phyloP scores from a whole-genome alignment of 208 protist species.

The Acanthamoeba quina region DNA sequence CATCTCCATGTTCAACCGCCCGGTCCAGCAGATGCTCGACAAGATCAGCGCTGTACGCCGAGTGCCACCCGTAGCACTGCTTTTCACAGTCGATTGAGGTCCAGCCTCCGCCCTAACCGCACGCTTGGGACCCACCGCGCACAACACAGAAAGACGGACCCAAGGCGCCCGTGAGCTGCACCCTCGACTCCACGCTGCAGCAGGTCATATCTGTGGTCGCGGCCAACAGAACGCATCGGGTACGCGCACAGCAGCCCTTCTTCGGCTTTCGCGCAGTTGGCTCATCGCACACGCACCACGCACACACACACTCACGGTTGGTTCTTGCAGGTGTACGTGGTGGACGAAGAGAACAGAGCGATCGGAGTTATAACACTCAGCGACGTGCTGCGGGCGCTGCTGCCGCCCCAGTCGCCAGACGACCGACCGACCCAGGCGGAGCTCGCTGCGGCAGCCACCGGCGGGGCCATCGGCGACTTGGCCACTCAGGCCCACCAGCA shows the following conservation, averaged over 20 bases:
- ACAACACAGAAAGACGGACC: not conserved
- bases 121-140: not conserved
- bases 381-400: constrained; percentile 4
- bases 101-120: too few relatives aligned
- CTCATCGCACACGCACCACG: too few relatives aligned
- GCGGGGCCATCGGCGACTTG: too few relatives aligned
- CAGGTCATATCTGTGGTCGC: not conserved
- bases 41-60: not conserved
- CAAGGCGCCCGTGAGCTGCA: not conserved
- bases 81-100: too few relatives aligned
- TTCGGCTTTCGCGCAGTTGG: too few relatives aligned
- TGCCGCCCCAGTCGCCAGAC: not conserved
- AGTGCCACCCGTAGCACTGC: too few relatives aligned
- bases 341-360: not conserved
- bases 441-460: too few relatives aligned
- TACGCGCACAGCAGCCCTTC: not conserved
- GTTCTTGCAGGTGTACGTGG: not conserved
- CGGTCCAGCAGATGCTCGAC: constrained; percentile 26
- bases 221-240: not conserved
- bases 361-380: constrained; percentile 7
- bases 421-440: too few relatives aligned
- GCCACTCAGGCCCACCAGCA: too few relatives aligned
- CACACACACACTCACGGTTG: not conserved
- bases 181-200: not conserved
- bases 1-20: not conserved